Percentiles rank a stretch among this genome's conserved stretches.
Conservation (phyloP, 2,329 filamentous ascomycete species). For the Fusarium illudens region DNA sequence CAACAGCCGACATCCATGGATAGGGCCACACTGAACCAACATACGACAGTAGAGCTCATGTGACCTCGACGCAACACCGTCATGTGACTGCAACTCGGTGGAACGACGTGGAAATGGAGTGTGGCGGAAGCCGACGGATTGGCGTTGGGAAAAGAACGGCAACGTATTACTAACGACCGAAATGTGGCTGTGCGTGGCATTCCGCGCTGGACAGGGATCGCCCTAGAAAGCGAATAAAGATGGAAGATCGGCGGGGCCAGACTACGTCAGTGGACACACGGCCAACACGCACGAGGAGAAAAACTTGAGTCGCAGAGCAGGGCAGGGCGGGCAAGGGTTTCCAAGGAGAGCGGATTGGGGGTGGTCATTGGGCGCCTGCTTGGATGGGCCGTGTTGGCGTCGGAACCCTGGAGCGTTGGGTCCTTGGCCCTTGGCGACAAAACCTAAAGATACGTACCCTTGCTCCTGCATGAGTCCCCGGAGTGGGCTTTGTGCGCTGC, state of each 20-base stretch:
- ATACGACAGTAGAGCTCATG: conserved; percentile 31
- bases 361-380: conserved; percentile 26
- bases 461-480: conserved; percentile 7
- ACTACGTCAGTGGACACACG: conserved; percentile 39
- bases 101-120: conserved; percentile 25
- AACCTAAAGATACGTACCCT: conserved; percentile 21
- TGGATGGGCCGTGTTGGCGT: conserved; percentile 25
- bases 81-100: conserved; percentile 38
- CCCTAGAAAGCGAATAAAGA: neutral
- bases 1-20: neutral
- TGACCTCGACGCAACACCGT: conserved; percentile 26
- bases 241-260: conserved; percentile 35
- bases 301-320: conserved; percentile 28
- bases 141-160: conserved; percentile 1
- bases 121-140: conserved; percentile 38
- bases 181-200: conserved; percentile 39
- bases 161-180: conserved; percentile 31
- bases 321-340: conserved; percentile 32
- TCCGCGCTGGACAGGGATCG: conserved; percentile 25
- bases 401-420: conserved; percentile 24
- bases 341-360: conserved; percentile 34
- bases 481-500: conserved; percentile 16
- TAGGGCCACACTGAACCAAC: conserved; percentile 17
- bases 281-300: conserved; percentile 19
- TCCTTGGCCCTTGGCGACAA: conserved; percentile 18